Evolutionary conservation across 495 filamentous ascomycete species (phyloP).

Genomic region (Hypoxylon trugodes): DNA sequence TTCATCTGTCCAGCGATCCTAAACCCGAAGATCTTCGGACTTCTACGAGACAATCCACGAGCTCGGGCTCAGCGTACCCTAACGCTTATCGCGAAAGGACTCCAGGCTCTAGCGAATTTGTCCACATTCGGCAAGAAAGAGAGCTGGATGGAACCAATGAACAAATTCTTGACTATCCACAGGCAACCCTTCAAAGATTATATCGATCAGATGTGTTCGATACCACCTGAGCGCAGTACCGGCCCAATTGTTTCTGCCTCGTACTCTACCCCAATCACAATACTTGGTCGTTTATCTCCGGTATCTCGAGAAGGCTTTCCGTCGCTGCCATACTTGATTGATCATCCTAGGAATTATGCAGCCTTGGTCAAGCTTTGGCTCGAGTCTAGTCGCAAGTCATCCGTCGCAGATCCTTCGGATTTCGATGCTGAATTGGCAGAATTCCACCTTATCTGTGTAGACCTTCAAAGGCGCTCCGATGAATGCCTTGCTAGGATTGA

Average conservation of each 20-base stretch:
- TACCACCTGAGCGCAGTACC: constrained; percentile 73
- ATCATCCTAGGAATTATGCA: constrained; percentile 87
- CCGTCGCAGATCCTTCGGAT: constrained; percentile 51
- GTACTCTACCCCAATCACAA: constrained; percentile 92
- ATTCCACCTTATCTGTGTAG: constrained; percentile 80
- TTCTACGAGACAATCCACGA: constrained; percentile 86
- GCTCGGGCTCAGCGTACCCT: constrained; percentile 87
- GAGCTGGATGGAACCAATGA: constrained; percentile 99
- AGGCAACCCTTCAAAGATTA: constrained; percentile 83
- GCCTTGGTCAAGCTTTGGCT: constrained; percentile 91
- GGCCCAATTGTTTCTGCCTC: constrained; percentile 78
- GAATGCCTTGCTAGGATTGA: constrained; percentile 68
- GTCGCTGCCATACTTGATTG: constrained; percentile 91
- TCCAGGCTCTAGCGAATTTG: constrained; percentile 96
- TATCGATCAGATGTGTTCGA: constrained; percentile 84
- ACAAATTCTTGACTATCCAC: constrained; percentile 71
- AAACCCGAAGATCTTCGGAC: constrained; percentile 94
- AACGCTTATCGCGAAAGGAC: constrained; percentile 91
- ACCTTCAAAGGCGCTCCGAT: constrained; percentile 74
- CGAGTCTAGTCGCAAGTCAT: constrained; percentile 60
- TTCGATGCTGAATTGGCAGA: constrained; percentile 69
- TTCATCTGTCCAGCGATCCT: constrained; percentile 97
- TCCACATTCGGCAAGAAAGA: constrained; percentile 95
- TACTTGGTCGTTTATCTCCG: constrained; percentile 81
- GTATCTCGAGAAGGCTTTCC: constrained; percentile 93